Base-by-base conservation (phyloP, 148 eudicot genomes). In the Nyssa sinensis region DNA sequence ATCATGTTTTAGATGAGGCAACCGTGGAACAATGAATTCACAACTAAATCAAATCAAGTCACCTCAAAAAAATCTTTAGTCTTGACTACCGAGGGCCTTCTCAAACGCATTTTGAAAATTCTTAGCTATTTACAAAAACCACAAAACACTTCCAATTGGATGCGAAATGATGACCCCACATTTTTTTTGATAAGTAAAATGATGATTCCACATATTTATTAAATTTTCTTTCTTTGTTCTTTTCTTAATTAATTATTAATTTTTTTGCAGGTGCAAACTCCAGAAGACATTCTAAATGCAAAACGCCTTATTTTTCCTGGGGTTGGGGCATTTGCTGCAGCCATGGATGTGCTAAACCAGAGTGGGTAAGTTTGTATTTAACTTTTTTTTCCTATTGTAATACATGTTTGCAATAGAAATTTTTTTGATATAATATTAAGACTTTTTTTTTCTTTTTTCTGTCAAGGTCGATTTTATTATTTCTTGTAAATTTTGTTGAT, bases 251-350 rank as follows among this genome's bases (percentile, higher is more conserved):
- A 19, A 17, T 55, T 55, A 1, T 21, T 55, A 3, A 10, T 55
- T 55, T 55, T 44, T 3, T 71, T 74, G 12, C 53, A 93, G 99
- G 99, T 95, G 60, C 79, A 86, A 84, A 79, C 81, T 34, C 91
- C 99, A 0, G 88, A 93, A 58, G 98, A 95, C 81, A 95, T 95
- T 76, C 66, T 95, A 55, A 88, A 87, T 68, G 99, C 99, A 53
- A 74, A 86, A 47, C 90, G 97, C 24, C 97, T 95, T 62, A 79
- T 95, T 74, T 91, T 95, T 75, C 99, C 99, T 12, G 98, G 99
- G 23, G 99, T 95, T 34, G 99, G 99, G 55, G 99, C 99, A 49
- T 95, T 95, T 88, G 99, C 94, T 69, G 83, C 97, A 62, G 97
- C 97, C 59, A 95, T 95, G 93, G 93, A 90, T 75, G 88, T 95